These are phyloP conservation scores for Leccinum solheimii DNA, from an alignment of 1,284 basidiomycete species.

Conservation along the genomic window DNA sequence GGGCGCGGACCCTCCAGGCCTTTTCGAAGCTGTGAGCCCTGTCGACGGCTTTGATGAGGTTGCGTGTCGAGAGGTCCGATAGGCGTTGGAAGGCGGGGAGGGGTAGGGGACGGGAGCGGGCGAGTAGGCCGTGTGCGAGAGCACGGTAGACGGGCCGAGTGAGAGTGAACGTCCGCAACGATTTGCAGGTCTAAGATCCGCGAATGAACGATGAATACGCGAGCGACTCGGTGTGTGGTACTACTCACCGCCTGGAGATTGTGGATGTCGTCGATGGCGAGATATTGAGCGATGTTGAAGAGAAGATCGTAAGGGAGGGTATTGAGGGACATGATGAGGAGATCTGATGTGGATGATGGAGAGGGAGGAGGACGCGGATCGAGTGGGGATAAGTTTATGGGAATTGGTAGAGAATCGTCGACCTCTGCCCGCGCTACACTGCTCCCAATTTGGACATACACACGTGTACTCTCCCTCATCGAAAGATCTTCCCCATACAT, in stretches of 20 bases:
- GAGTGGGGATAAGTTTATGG: constrained; percentile 14
- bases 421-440: constrained; percentile 9
- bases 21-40: constrained; percentile 59
- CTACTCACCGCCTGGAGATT: constrained; percentile 57
- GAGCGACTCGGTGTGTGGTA: neutral
- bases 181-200: constrained; percentile 53
- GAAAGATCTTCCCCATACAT: neutral
- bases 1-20: constrained; percentile 62
- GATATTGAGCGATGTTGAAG: constrained; percentile 60
- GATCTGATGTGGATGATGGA: constrained; percentile 9
- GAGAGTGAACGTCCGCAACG: constrained; percentile 55
- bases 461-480: neutral
- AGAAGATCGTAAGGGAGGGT: constrained; percentile 68
- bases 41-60: constrained; percentile 60
- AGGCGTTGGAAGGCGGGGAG: constrained; percentile 67
- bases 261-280: constrained; percentile 58
- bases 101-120: constrained; percentile 64
- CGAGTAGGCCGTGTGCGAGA: constrained; percentile 58
- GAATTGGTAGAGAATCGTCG: constrained; percentile 7
- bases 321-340: constrained; percentile 37
- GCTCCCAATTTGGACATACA: constrained; percentile 16
- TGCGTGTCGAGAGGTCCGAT: constrained; percentile 57
- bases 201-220: neutral
- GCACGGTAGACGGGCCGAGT: constrained; percentile 67
- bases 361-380: constrained; percentile 10